These are phyloP conservation scores for Tilletia setariae DNA, from an alignment of 1,284 basidiomycete genomes.

Conservation along the genomic window DNA sequence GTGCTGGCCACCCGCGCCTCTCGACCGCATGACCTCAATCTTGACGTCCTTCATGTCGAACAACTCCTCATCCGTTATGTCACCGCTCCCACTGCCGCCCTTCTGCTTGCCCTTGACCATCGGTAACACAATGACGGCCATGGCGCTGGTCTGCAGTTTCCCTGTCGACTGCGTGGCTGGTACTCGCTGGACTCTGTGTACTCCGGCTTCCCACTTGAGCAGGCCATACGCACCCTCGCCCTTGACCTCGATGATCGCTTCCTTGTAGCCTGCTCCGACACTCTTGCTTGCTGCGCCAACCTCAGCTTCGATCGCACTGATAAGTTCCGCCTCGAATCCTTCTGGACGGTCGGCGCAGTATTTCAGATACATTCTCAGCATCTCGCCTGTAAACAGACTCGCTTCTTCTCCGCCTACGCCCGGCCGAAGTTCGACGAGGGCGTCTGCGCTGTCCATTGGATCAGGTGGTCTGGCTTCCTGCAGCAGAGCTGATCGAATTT, in stretches of 20 bases:
- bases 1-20: conserved; percentile 97
- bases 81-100: too few relatives aligned
- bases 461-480: conserved; percentile 70
- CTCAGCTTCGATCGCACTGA: conserved; percentile 39
- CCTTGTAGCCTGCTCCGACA: conserved; percentile 66
- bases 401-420: conserved; percentile 91
- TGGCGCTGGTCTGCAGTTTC: conserved; percentile 87
- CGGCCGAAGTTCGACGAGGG: conserved; percentile 83
- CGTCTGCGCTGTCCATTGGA: conserved; percentile 66
- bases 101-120: conserved; percentile 31
- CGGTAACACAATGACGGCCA: conserved; percentile 63
- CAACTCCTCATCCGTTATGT: conserved; percentile 60
- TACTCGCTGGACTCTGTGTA: conserved; percentile 91
- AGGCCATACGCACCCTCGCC: conserved; percentile 58
- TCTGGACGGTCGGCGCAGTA: conserved; percentile 33
- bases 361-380: conserved; percentile 79
- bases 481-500: conserved; percentile 64
- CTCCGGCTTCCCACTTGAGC: conserved; percentile 62
- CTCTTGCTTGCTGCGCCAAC: conserved; percentile 21
- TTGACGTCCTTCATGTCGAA: conserved; percentile 80
- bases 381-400: conserved; percentile 73
- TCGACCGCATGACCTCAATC: conserved; percentile 86
- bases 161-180: conserved; percentile 83
- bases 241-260: conserved; percentile 77
- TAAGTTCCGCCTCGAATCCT: not conserved